Evolutionary conservation across 1,139 yeast species (phyloP).

Genomic region (Geotrichum macrosporum): DNA sequence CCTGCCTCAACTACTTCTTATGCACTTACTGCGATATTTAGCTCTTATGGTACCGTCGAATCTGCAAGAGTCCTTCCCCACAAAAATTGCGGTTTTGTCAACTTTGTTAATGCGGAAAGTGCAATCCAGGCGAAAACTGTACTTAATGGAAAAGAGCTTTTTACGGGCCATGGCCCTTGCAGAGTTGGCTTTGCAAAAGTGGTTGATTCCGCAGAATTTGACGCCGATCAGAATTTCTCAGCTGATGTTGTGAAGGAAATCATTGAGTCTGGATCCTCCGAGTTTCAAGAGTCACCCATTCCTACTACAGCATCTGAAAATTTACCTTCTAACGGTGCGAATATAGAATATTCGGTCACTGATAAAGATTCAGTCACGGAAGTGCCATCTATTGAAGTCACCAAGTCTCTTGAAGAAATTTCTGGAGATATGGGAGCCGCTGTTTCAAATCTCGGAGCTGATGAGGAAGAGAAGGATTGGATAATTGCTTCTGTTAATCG

Average conservation of each 20-base stretch:
- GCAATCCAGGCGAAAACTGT: slow-evolving; percentile 75
- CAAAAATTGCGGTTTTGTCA: slow-evolving; percentile 62
- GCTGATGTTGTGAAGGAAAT: neutral
- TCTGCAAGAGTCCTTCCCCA: slow-evolving; percentile 56
- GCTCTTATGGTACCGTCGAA: slow-evolving; percentile 52
- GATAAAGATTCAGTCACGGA: slow-evolving; percentile 22
- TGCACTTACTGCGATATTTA: slow-evolving; percentile 44
- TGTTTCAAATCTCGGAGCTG: slow-evolving; percentile 37
- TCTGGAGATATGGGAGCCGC: slow-evolving; percentile 30
- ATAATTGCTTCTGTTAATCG: slow-evolving; percentile 29
- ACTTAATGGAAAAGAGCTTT: slow-evolving; percentile 75
- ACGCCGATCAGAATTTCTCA: slow-evolving; percentile 6
- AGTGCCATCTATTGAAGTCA: slow-evolving; percentile 26
- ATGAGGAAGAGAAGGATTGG: slow-evolving; percentile 27
- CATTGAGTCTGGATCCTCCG: neutral
- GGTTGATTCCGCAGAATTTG: slow-evolving; percentile 15
- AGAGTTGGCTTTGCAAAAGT: slow-evolving; percentile 42
- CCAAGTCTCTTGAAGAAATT: slow-evolving; percentile 33
- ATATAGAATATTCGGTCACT: slow-evolving; percentile 24
- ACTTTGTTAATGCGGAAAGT: slow-evolving; percentile 63
- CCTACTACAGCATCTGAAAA: slow-evolving; percentile 1
- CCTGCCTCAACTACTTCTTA: slow-evolving; percentile 51
- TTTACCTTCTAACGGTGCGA: slow-evolving; percentile 4
- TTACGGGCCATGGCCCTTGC: slow-evolving; percentile 55
- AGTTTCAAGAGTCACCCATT: neutral